These are phyloP conservation scores for Xylaria sp. DNA, from an alignment of 2,329 filamentous ascomycete species.

Conservation along the genomic window DNA sequence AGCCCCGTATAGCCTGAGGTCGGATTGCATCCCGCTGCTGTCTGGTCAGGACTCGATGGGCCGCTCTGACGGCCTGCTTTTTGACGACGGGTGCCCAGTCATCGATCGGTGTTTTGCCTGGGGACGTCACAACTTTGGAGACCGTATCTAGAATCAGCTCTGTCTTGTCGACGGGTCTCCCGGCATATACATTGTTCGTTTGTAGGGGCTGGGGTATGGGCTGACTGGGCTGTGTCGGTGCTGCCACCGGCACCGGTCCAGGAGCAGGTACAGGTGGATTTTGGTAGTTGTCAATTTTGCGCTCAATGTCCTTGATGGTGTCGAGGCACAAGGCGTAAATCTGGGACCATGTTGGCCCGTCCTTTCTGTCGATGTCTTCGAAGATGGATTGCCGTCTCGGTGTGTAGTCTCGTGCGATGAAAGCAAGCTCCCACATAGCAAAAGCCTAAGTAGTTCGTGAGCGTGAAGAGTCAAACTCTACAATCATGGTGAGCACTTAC, in stretches of 20 bases:
- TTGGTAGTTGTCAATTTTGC: constrained; percentile 71
- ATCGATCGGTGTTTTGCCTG: constrained; percentile 60
- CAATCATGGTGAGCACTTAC: constrained; percentile 54
- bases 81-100: constrained; percentile 63
- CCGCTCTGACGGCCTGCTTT: constrained; percentile 59
- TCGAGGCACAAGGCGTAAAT: constrained; percentile 75
- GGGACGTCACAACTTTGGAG: constrained; percentile 56
- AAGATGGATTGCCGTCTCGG: constrained; percentile 84
- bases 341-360: constrained; percentile 84
- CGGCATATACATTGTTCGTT: constrained; percentile 59
- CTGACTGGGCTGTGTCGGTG: constrained; percentile 47
- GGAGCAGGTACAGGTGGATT: constrained; percentile 55
- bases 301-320: constrained; percentile 73
- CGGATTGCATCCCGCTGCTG: constrained; percentile 66
- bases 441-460: constrained; percentile 67
- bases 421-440: constrained; percentile 88
- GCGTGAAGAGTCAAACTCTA: not conserved
- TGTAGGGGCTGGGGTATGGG: constrained; percentile 55
- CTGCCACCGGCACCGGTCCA: constrained; percentile 40
- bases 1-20: constrained; percentile 59
- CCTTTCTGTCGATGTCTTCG: constrained; percentile 84
- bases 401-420: constrained; percentile 79
- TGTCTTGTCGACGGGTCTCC: constrained; percentile 51
- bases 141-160: constrained; percentile 57
- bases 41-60: constrained; percentile 60